Evolutionary conservation across 2,329 filamentous ascomycete genomes (phyloP), one percentile per base, ranked within the genome.

Genomic region (Exophiala phaeomuriformis): DNA sequence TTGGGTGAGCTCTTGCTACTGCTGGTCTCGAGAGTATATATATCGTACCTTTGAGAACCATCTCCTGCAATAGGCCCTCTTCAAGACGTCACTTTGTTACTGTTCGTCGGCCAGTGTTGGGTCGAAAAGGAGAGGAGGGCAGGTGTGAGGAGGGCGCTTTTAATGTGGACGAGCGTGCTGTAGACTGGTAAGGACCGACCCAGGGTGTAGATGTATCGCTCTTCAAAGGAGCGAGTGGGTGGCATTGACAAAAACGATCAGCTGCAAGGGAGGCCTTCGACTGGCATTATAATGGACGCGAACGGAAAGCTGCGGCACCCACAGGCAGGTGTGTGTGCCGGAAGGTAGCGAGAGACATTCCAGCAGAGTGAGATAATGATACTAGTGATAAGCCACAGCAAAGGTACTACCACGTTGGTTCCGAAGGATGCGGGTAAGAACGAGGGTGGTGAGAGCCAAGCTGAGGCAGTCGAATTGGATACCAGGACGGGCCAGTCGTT

Each of bases 41-140:
- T 52, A 3, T 28, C 32, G n/a, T 51, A 55, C 52, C 52, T 51
- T 55, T 47, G 29, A 36, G 19, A 32, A 43, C 47, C 52, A 55
- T 55, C 33, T 43, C 39, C 7, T 12, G 4, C 29, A 30, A 27
- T 36, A 36, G 33, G 7, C n/a, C 33, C 7, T 36, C 19, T 19
- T 19, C 19, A 19, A 1, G 19, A 19, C 19, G 19, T 19, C 19
- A 19, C 19, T 19, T 19, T 19, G 19, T 19, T 19, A 19, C 19
- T 19, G 19, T 19, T 19, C 19, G 19, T 19, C 19, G 19, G 19
- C 19, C 36, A 39, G 4, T 39, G 6, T 7, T n/a, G 36, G 10
- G 12, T 12, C 36, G 36, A 39, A 4, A n/a, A 12, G 36, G 36
- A 9, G 10, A 4, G 10, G 10, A 12, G 36, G 12, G 10, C 12